These are phyloP conservation scores for Aspergillus asperescens DNA, from an alignment of 495 filamentous ascomycete species.

Conservation along the genomic window DNA sequence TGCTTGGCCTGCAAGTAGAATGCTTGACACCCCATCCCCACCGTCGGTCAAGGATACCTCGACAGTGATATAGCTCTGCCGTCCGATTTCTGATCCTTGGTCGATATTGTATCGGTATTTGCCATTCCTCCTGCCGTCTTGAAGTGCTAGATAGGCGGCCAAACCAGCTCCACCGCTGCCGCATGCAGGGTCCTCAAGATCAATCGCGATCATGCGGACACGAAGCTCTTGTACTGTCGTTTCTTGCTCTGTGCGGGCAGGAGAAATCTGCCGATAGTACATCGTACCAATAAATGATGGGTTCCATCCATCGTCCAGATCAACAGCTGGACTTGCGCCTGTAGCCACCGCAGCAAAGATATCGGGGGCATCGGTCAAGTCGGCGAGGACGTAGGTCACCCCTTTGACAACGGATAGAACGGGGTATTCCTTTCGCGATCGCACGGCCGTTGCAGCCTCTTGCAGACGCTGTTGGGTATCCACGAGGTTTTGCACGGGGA, in stretches of 20 bases:
- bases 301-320: conserved; percentile 55
- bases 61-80: conserved; percentile 50
- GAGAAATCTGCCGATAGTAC: conserved; percentile 51
- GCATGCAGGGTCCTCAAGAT: conserved; percentile 64
- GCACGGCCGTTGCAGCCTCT: not conserved
- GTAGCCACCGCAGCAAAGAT: conserved; percentile 24
- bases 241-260: conserved; percentile 18
- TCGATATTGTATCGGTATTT: conserved; percentile 45
- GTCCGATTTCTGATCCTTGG: conserved; percentile 70
- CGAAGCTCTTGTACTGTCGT: conserved; percentile 21
- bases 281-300: conserved; percentile 41
- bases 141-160: conserved; percentile 49
- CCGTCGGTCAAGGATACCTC: conserved; percentile 29
- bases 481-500: conserved; percentile 15
- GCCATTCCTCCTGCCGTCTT: conserved; percentile 21
- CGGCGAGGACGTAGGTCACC: conserved; percentile 58
- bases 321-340: conserved; percentile 12
- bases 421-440: conserved; percentile 25
- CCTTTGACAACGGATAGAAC: conserved; percentile 63
- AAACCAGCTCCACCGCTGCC: conserved; percentile 57
- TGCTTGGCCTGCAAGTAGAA: conserved; percentile 49
- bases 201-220: conserved; percentile 52
- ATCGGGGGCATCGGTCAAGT: conserved; percentile 33
- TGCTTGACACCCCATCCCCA: conserved; percentile 31
- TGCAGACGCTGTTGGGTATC: not conserved